Conservation (phyloP, 306 rosid species). For the Parietaria judaica region DNA sequence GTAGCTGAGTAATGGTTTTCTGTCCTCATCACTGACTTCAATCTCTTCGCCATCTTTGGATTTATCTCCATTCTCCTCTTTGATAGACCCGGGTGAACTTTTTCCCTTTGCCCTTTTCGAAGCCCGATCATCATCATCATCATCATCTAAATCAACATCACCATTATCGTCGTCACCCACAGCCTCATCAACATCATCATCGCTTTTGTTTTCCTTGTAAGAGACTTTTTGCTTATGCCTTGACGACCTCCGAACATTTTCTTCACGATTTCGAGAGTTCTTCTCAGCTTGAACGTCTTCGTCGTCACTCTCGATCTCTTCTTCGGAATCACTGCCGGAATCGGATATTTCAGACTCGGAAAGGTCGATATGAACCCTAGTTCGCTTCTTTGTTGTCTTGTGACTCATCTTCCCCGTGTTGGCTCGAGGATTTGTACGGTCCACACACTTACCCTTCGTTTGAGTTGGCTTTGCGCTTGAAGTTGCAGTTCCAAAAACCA, state of each 20-base stretch:
- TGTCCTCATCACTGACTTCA: conserved; percentile 20
- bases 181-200: conserved; percentile 40
- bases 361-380: conserved; percentile 54
- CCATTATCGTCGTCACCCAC: conserved; percentile 34
- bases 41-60: conserved; percentile 25
- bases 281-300: conserved; percentile 23
- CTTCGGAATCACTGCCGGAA: conserved; percentile 47
- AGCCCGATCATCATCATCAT: conserved; percentile 6
- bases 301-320: conserved; percentile 25
- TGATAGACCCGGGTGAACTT: conserved; percentile 26
- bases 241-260: conserved; percentile 58
- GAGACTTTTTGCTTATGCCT: conserved; percentile 65
- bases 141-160: conserved; percentile 32
- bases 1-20: conserved; percentile 23
- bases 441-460: conserved; percentile 23
- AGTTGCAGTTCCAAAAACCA: conserved; percentile 25
- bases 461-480: conserved; percentile 20
- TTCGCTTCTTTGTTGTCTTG: conserved; percentile 46
- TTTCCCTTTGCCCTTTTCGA: conserved; percentile 37
- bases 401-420: conserved; percentile 34
- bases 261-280: conserved; percentile 25
- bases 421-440: conserved; percentile 10
- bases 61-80: conserved; percentile 18
- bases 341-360: conserved; percentile 45
- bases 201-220: conserved; percentile 64